phyloP scores from a whole-genome alignment of 768 basidiomycete species.

The Pulveroboletus sp. region DNA sequence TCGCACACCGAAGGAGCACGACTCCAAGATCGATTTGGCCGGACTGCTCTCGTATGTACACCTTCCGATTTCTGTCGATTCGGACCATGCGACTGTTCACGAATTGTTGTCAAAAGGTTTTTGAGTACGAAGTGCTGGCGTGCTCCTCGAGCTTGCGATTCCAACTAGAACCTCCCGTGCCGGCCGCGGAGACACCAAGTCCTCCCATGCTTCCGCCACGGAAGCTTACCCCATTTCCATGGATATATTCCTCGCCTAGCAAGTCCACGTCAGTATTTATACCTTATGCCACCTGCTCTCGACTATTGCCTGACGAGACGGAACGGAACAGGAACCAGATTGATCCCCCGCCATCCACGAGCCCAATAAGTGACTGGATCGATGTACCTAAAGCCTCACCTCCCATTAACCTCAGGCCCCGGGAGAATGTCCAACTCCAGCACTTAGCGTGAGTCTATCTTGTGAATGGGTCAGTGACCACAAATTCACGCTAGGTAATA shows the following conservation, averaged over 20 bases:
- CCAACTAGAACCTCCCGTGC: not conserved
- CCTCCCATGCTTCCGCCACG: not conserved
- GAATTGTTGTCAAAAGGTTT: slow-evolving; percentile 6
- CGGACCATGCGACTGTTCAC: not conserved
- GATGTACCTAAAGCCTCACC: slow-evolving; percentile 9
- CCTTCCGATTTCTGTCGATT: not conserved
- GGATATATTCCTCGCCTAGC: slow-evolving; percentile 2
- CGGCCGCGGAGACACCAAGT: not conserved
- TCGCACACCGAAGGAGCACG: slow-evolving; percentile 12
- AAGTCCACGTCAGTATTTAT: slow-evolving; percentile 10
- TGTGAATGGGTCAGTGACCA: not conserved
- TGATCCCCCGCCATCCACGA: slow-evolving; percentile 14
- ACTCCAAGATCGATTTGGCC: slow-evolving; percentile 11
- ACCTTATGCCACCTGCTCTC: slow-evolving; percentile 1
- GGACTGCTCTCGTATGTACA: slow-evolving; percentile 8
- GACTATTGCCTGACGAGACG: not conserved
- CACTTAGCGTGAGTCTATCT: slow-evolving; percentile 15
- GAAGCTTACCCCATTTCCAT: slow-evolving; percentile 2
- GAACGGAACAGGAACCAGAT: not conserved
- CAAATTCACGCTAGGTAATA: slow-evolving; percentile 4
- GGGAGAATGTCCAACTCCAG: slow-evolving; percentile 16
- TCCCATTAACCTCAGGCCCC: slow-evolving; percentile 6
- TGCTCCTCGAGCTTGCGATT: slow-evolving; percentile 20
- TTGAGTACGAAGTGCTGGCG: slow-evolving; percentile 23
- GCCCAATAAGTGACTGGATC: slow-evolving; percentile 9